Evolutionary conservation across 257 asterid genomes (phyloP), one percentile per base, ranked within the genome.

Genomic region (Nicotiana tabacum): DNA sequence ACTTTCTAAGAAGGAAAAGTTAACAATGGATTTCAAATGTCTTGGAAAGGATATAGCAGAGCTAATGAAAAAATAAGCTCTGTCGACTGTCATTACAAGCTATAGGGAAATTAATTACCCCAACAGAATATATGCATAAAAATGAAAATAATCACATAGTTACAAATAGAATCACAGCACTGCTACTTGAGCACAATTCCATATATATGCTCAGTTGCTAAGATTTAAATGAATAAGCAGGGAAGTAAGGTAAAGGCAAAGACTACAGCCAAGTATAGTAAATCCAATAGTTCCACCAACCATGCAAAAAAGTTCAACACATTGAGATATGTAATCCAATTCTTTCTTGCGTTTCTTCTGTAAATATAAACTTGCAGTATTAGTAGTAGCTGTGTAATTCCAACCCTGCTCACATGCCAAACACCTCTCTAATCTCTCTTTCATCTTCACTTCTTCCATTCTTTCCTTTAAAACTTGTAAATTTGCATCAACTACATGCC

Each of bases 381-480:
- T 32, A 15, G 9, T 1, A 3, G 65, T 1, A 2, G 66, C n/a
- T 30, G 82, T 79, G 60, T 90, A 87, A 27, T 90, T 87, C 91
- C 90, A 85, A 32, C 91, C 90, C 0, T 27, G 68, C 35, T 48
- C 80, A 18, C 72, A 64, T 11, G 4, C 9, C 15, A 85, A 82
- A 35, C 92, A 83, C 46, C 87, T 88, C 53, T 88, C 92, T 6
- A 91, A 60, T 65, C 86, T 82, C 84, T 90, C 93, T 78, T 81
- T 90, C 0, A 46, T 85, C 81, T 81, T 85, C 16, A 91, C 81
- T 33, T 83, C 87, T 66, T 83, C 91, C 48, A 91, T 86, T 57
- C 92, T 93, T 77, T 82, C 83, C 87, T 83, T 87, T 69, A 91
- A 70, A 3, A 89, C 77, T 33, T 74, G 21, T 74, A 93, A 12